phyloP scores from a whole-genome alignment of 179 eudicot genomes.

The Silene noctiflora region DNA sequence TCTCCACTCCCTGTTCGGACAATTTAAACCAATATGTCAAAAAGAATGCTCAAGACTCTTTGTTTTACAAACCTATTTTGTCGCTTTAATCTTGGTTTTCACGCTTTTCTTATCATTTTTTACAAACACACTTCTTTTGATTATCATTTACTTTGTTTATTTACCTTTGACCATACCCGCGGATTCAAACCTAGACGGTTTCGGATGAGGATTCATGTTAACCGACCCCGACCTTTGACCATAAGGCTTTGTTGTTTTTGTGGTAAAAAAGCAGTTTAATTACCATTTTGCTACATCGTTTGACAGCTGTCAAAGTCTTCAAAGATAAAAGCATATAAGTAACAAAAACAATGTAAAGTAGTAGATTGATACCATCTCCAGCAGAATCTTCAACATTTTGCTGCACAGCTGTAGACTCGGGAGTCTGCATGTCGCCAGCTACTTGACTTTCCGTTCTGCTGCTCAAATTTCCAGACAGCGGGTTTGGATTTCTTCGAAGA shows the following conservation, averaged over 20 bases:
- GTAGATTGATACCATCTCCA: slow-evolving; percentile 43
- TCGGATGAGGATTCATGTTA: too few species aligned
- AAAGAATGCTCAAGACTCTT: too few species aligned
- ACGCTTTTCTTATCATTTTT: too few species aligned
- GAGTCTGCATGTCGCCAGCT: slow-evolving; percentile 31
- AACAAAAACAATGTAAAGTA: background rate
- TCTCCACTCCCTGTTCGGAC: slow-evolving; percentile 28
- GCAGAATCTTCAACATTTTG: slow-evolving; percentile 38
- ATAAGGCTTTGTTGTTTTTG: too few species aligned
- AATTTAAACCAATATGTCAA: background rate
- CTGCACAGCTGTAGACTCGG: slow-evolving; percentile 40
- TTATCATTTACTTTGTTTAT: too few species aligned
- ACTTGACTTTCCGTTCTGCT: slow-evolving; percentile 42
- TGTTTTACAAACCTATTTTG: too few species aligned
- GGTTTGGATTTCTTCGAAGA: slow-evolving; percentile 60
- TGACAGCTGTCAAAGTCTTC: background rate
- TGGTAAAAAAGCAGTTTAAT: background rate
- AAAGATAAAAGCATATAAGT: background rate
- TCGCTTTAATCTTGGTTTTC: too few species aligned
- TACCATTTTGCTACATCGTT: background rate
- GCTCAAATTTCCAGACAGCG: slow-evolving; percentile 39
- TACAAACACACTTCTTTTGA: too few species aligned
- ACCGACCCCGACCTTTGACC: too few species aligned
- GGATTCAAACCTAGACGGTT: too few species aligned
- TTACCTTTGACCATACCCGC: too few species aligned